Base-by-base conservation (phyloP, 1,284 basidiomycete genomes). In the Microbotryomycetes sp. region DNA sequence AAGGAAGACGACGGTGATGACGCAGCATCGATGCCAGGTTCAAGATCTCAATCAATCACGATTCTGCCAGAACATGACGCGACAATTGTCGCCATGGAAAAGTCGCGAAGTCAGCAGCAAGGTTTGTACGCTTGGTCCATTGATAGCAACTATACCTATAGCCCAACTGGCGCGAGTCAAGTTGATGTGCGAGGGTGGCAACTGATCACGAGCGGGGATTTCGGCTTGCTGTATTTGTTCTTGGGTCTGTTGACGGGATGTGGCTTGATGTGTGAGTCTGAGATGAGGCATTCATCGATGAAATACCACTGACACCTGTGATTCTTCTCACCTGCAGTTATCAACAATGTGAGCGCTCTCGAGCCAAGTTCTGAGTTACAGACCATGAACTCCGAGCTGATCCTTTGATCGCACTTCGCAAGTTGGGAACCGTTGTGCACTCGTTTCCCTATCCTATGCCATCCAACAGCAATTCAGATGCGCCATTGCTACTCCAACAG, bases 241-340 rank as follows among this genome's bases (percentile, higher is more conserved):
- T 19, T 52, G 9, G 50, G 25, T 9, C 25, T 52, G 6, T n/a
- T 52, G 12, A 28, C 25, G 25, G 50, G 50, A 16, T 52, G 50
- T 29, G 50, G 25, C 23, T 29, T 52, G 22, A 52, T 52, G 50
- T 52, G 50, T 52, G 26, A 52, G 50, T 30, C 28, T 6, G n/a
- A 12, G 26, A 1, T 9, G 12, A 22, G 15, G 23, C 23, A 23
- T 22, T 49, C 26, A 23, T 49, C 47, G 23, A 19, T 49, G 23
- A 2, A 7, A 12, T 49, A 14, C 23, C 14, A 23, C 47, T 49
- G 9, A 49, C 16, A 16, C 47, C 26, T 49, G 22, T 9, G 0
- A 49, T 26, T 14, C 22, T 49, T n/a, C n/a, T n/a, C n/a, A 9
- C 6, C 5, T 22, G 23, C 23, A 51, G 49, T 26, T 14, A 51